Evolutionary conservation across 2,329 filamentous ascomycete genomes (phyloP).

Genomic region (Scedosporium aurantiacum): DNA sequence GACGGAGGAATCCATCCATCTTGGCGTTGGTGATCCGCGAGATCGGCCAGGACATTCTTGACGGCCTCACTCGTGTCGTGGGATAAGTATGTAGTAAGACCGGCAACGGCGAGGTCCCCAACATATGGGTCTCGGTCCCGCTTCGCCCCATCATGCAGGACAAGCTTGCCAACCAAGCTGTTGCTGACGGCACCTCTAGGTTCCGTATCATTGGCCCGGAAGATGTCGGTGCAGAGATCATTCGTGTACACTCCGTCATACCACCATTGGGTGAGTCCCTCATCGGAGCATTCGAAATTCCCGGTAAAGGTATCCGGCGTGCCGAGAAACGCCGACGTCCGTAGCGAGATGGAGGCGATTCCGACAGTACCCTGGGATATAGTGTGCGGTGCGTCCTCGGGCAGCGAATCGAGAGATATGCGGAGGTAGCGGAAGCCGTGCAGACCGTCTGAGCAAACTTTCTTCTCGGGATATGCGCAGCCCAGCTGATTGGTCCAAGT

Average conservation of each 20-base stretch:
- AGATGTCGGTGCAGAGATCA: conserved; percentile 35
- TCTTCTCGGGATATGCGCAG: conserved; percentile 26
- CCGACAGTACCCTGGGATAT: conserved; percentile 27
- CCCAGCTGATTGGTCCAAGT: conserved; percentile 34
- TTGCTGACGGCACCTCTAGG: conserved; percentile 32
- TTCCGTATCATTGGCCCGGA: conserved; percentile 36
- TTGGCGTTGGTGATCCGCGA: conserved; percentile 34
- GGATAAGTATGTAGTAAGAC: conserved; percentile 35
- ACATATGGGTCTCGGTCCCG: conserved; percentile 42
- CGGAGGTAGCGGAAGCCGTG: conserved; percentile 43
- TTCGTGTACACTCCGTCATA: conserved; percentile 42
- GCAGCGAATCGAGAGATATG: conserved; percentile 32
- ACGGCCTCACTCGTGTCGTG: conserved; percentile 29
- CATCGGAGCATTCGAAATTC: conserved; percentile 41
- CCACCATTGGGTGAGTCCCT: conserved; percentile 39
- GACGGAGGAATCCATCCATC: conserved; percentile 30
- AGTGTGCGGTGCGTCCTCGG: conserved; percentile 32
- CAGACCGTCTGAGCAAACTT: conserved; percentile 38
- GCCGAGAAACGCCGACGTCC: conserved; percentile 33
- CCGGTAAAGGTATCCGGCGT: conserved; percentile 37
- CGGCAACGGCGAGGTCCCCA: conserved; percentile 38
- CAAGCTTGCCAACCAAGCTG: conserved; percentile 31
- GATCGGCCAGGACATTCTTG: conserved; percentile 36
- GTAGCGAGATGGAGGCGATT: conserved; percentile 30
- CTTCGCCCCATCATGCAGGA: conserved; percentile 40